Base-by-base conservation (phyloP, 495 filamentous ascomycete species). In the Glutinoglossum americanum region DNA sequence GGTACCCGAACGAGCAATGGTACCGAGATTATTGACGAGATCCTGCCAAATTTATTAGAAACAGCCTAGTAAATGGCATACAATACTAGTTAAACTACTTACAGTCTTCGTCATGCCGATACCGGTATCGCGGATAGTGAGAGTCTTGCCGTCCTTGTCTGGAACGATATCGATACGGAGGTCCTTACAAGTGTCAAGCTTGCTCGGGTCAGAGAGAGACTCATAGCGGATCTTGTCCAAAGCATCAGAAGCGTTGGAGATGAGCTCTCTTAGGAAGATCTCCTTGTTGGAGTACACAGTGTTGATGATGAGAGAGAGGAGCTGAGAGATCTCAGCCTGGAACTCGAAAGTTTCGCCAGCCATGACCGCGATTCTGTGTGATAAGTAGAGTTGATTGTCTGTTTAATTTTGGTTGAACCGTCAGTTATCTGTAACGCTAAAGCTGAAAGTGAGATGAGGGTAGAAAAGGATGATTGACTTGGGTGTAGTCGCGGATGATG, bases 211-310 rank as follows among this genome's bases (percentile, higher is more conserved):
- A 61, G 92, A 95, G 60, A 98, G 80, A 63, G 93, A 79, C 77
- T 94, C 84, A 79, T 98, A 98, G 68, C 92, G 84, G 74, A 98
- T 96, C 84, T 98, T 98, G 82, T 98, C 92, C 62, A 98, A 80
- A 59, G 92, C 92, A 83, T 98, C 92, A 64, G 90, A 96, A 67
- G 81, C 80, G 76, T 98, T 98, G 72, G 92, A 97, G 64, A 98
- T 85, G 64, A 98, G 71, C 72, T 98, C 92, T 81, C 92, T 78
- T 64, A 98, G 75, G 82, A 97, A 98, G 73, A 98, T 98, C 76
- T 96, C 92, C 81, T 98, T 98, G 80, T 98, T 98, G 62, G 89
- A 95, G 82, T 98, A 98, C 76, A 98, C 92, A 60, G 92, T 97
- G 84, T 98, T 98, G 78, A 98, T 97, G 74, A 98, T 97, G 67